phyloP scores from a whole-genome alignment of 164 flowering plant species.

The Magnolia sinica region DNA sequence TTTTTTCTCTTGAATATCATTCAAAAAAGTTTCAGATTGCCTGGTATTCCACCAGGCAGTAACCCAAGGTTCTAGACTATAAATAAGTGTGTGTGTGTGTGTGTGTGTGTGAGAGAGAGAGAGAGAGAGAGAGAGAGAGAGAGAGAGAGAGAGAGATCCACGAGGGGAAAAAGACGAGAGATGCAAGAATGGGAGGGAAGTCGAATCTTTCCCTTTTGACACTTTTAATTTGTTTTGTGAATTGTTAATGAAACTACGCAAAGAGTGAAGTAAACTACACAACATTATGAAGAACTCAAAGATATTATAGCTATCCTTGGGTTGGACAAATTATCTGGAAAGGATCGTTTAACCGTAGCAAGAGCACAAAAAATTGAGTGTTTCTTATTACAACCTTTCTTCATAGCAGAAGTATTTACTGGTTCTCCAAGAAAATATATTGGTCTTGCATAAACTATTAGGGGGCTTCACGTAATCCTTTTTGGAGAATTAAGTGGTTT shows the following conservation, averaged over 20 bases:
- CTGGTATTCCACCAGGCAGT: no score
- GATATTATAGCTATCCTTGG: constrained; percentile 5
- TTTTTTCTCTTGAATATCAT: no score
- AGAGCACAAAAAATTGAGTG: background rate
- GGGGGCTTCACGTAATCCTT: background rate
- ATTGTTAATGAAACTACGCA: constrained; percentile 4
- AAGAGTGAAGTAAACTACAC: constrained; percentile 7
- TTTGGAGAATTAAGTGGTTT: background rate
- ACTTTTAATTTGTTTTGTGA: no score
- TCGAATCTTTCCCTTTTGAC: no score
- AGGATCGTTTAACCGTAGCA: background rate
- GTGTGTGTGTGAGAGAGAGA: no score
- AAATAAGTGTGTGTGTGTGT: no score
- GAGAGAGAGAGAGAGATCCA: no score
- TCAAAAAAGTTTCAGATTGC: no score
- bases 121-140: no score
- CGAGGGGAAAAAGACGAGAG: no score
- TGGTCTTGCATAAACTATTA: background rate
- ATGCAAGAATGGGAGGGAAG: no score
- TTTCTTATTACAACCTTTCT: background rate
- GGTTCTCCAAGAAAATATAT: background rate
- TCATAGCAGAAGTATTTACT: background rate
- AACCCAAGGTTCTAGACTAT: no score
- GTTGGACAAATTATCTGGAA: background rate
- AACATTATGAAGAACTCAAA: background rate